Evolutionary conservation across 108 stramenopile genomes (phyloP).

Genomic region (Schizochytrium sp.): DNA sequence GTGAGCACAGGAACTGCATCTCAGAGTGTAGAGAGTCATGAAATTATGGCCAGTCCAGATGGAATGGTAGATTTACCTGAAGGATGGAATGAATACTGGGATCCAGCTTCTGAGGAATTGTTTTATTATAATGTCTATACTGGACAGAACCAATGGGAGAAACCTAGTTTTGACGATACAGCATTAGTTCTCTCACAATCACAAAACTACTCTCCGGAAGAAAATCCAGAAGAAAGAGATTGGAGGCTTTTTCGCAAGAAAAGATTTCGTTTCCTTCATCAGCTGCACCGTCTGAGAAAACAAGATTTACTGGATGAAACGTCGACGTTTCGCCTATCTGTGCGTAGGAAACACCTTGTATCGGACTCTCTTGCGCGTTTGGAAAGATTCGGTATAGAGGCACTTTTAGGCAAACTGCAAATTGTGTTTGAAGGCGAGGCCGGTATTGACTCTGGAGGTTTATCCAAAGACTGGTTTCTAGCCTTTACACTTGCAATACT

Average conservation of each 20-base stretch:
- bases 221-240: neutral
- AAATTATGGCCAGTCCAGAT: slow-evolving; percentile 47
- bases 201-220: neutral
- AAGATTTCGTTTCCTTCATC: slow-evolving; percentile 34
- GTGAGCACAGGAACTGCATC: neutral
- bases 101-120: slow-evolving; percentile 31
- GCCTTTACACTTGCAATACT: slow-evolving; percentile 33
- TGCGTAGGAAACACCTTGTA: slow-evolving; percentile 13
- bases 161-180: neutral
- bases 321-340: neutral
- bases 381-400: neutral
- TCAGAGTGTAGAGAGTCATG: neutral
- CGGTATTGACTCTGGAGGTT: slow-evolving; percentile 63
- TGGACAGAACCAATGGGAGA: slow-evolving; percentile 27
- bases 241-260: slow-evolving; percentile 58
- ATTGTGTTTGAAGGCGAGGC: slow-evolving; percentile 61
- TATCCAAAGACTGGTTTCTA: slow-evolving; percentile 66
- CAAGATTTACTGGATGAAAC: neutral
- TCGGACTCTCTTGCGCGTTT: neutral
- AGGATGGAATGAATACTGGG: slow-evolving; percentile 60
- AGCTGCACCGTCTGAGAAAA: neutral
- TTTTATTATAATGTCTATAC: slow-evolving; percentile 49
- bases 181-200: too few relatives aligned
- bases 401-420: neutral
- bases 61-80: slow-evolving; percentile 40